These are phyloP conservation scores for Ceratopteris richardii DNA, from an alignment of 75 land plant species.

Conservation along the genomic window DNA sequence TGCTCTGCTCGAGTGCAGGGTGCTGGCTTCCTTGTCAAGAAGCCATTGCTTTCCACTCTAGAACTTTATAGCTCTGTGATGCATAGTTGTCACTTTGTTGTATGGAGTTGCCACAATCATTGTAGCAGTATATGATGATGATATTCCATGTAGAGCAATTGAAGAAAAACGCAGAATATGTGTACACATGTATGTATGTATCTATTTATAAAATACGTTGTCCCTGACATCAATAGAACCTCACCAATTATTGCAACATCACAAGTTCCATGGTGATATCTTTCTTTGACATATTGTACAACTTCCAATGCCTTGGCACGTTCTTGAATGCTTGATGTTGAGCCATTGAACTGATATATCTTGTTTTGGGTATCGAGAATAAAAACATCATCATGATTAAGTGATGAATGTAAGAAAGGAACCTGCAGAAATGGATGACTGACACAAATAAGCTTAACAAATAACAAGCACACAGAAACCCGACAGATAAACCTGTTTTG, in stretches of 20 bases:
- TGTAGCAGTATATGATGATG: too few species aligned
- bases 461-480: neutral
- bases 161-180: neutral
- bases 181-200: too few species aligned
- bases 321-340: conserved; percentile 92
- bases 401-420: conserved; percentile 73
- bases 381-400: conserved; percentile 97
- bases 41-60: too few species aligned
- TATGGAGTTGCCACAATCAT: too few species aligned
- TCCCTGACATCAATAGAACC: too few species aligned
- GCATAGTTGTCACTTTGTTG: too few species aligned
- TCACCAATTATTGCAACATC: conserved; percentile 84
- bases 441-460: neutral
- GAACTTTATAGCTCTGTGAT: too few species aligned
- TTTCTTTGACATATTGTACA: conserved; percentile 87
- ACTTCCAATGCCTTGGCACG: conserved; percentile 96
- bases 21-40: too few species aligned
- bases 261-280: conserved; percentile 92
- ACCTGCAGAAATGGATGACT: conserved; percentile 39
- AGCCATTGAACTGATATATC: conserved; percentile 95
- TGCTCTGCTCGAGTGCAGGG: too few species aligned
- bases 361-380: conserved; percentile 84
- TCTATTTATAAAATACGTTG: too few species aligned
- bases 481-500: neutral
- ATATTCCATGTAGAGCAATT: neutral